Evolutionary conservation across 2,329 filamentous ascomycete genomes (phyloP).

Genomic region (Microsporum audouinii): DNA sequence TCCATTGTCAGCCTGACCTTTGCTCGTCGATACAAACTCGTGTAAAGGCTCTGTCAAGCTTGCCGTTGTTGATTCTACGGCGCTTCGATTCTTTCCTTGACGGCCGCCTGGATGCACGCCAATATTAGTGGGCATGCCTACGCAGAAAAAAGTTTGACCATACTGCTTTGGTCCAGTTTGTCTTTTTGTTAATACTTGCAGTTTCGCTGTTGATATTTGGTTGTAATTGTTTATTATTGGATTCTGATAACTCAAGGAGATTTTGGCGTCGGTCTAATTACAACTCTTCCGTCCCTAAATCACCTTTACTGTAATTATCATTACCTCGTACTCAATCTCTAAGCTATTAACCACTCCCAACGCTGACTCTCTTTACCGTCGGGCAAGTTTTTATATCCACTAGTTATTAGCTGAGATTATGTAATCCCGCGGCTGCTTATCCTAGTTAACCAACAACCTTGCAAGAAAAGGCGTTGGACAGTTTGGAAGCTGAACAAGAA

Average conservation of each 20-base stretch:
- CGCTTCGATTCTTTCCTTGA: background rate
- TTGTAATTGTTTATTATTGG: background rate
- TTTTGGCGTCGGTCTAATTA: background rate
- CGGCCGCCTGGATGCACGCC: background rate
- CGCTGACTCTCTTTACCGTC: background rate
- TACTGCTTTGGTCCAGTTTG: background rate
- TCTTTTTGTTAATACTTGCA: background rate
- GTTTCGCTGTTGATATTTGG: background rate
- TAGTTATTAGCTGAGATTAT: background rate
- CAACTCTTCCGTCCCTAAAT: background rate
- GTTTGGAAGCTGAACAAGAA: background rate
- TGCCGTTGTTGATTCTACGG: background rate
- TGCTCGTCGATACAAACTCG: constrained; percentile 33
- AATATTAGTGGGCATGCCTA: background rate
- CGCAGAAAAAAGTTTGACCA: background rate
- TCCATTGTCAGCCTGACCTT: constrained; percentile 29
- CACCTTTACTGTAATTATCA: background rate
- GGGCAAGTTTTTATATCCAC: background rate
- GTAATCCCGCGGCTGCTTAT: background rate
- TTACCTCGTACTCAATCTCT: background rate
- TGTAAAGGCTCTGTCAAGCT: constrained; percentile 20
- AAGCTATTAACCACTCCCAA: background rate
- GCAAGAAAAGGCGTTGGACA: background rate
- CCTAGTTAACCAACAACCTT: background rate
- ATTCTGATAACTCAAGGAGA: background rate